Conservation (phyloP, 805 yeast genomes). For the Candida montana region DNA sequence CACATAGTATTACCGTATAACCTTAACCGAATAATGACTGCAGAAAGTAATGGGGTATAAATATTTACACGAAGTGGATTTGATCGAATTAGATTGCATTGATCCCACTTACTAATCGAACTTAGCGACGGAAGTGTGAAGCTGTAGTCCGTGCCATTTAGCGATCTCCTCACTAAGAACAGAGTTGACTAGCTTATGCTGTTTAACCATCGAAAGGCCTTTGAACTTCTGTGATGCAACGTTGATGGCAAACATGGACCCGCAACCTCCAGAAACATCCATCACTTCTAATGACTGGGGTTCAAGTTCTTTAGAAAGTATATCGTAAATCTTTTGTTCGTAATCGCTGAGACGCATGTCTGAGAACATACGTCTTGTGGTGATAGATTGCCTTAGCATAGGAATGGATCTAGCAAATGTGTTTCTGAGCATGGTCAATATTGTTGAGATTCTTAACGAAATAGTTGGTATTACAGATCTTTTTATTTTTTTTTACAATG, state of each 20-base stretch:
- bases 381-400: background rate
- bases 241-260: conserved; percentile 91
- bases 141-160: conserved; percentile 93
- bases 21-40: too few species aligned
- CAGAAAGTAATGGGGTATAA: too few species aligned
- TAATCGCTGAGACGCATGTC: conserved; percentile 31
- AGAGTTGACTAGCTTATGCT: conserved; percentile 84
- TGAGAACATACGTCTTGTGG: conserved; percentile 1
- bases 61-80: too few species aligned
- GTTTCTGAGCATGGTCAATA: conserved; percentile 2
- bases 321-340: conserved; percentile 57
- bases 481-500: too few species aligned
- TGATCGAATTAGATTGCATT: too few species aligned
- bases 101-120: background rate
- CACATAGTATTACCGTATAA: too few species aligned
- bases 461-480: background rate
- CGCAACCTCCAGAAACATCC: conserved; percentile 95
- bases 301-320: conserved; percentile 46
- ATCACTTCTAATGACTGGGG: conserved; percentile 64
- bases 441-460: background rate
- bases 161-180: conserved; percentile 77
- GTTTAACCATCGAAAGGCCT: conserved; percentile 81
- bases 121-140: conserved; percentile 44
- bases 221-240: conserved; percentile 70
- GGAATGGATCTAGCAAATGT: conserved; percentile 1